These are phyloP conservation scores for Vitis cinerea DNA, from an alignment of 164 flowering plant genomes.

Conservation along the genomic window DNA sequence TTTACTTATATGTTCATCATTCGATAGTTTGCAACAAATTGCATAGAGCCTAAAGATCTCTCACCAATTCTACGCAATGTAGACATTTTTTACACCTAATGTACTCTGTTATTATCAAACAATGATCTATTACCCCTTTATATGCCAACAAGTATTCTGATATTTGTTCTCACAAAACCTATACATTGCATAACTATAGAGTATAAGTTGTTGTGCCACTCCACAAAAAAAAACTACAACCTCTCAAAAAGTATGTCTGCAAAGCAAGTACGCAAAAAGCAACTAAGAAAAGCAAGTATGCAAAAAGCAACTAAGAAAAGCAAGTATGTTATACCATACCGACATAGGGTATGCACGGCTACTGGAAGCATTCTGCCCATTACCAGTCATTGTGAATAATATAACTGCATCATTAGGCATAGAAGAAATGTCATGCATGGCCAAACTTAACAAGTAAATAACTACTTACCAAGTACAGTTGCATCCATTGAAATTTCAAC, in stretches of 20 bases:
- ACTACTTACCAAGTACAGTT: too few relatives aligned
- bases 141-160: background rate
- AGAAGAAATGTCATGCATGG: too few relatives aligned
- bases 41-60: constrained; percentile 28
- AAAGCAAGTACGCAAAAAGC: too few relatives aligned
- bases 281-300: too few relatives aligned
- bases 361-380: too few relatives aligned
- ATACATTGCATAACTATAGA: constrained; percentile 29
- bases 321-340: too few relatives aligned
- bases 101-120: constrained; percentile 21
- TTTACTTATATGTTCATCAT: constrained; percentile 9
- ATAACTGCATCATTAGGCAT: too few relatives aligned
- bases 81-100: constrained; percentile 28
- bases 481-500: too few relatives aligned
- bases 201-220: constrained; percentile 14
- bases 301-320: too few relatives aligned
- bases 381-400: too few relatives aligned
- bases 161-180: constrained; percentile 1
- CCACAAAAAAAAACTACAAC: constrained; percentile 11
- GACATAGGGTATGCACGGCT: too few relatives aligned
- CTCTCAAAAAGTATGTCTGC: constrained; percentile 30
- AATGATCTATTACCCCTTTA: background rate
- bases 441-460: too few relatives aligned
- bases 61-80: constrained; percentile 18
- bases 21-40: constrained; percentile 38